Percentiles rank a stretch among this genome's conserved stretches.
Evolutionary conservation across 2,329 filamentous ascomycete genomes (phyloP).

Genomic region (Sphaerulina vaccinii): DNA sequence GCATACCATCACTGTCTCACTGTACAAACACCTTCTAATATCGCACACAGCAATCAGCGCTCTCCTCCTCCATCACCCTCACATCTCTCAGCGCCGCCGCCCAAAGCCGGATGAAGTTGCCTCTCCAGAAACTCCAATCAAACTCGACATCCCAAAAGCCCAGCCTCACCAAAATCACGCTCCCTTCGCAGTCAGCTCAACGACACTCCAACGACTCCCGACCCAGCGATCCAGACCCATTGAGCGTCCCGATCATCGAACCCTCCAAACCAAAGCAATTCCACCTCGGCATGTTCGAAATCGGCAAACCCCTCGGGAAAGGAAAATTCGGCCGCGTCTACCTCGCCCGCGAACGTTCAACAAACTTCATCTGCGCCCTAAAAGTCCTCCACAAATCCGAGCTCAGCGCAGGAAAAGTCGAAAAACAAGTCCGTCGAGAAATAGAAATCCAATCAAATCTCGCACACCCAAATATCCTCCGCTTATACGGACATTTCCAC

Average conservation of each 20-base stretch:
- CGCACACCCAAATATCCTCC: slow-evolving; percentile 79
- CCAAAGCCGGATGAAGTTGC: slow-evolving; percentile 66
- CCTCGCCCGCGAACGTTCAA: slow-evolving; percentile 74
- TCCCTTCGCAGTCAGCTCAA: slow-evolving; percentile 65
- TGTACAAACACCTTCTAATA: not conserved
- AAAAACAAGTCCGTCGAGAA: slow-evolving; percentile 83
- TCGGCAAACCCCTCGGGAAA: slow-evolving; percentile 80
- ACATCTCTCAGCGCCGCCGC: slow-evolving; percentile 47
- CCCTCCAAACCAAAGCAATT: slow-evolving; percentile 57
- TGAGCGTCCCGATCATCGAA: slow-evolving; percentile 24
- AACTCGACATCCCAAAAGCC: slow-evolving; percentile 52
- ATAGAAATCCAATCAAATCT: slow-evolving; percentile 89
- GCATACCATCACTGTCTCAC: slow-evolving; percentile 30
- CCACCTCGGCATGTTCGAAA: slow-evolving; percentile 93
- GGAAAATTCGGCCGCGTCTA: slow-evolving; percentile 87
- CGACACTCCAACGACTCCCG: slow-evolving; percentile 36
- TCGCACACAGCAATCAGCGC: slow-evolving; percentile 42
- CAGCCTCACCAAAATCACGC: slow-evolving; percentile 63
- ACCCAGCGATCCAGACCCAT: slow-evolving; percentile 29
- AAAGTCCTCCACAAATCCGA: slow-evolving; percentile 86
- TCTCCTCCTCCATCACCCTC: slow-evolving; percentile 48
- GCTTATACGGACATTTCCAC: slow-evolving; percentile 84
- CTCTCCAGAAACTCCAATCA: slow-evolving; percentile 81
- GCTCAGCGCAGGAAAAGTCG: slow-evolving; percentile 74
- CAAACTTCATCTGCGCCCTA: slow-evolving; percentile 79